A percentile compares a stretch with the other conserved stretches of the same genome.
These are phyloP conservation scores for Rhodamnia rubescens DNA, from an alignment of 345 rosid genomes.

Conservation along the genomic window DNA sequence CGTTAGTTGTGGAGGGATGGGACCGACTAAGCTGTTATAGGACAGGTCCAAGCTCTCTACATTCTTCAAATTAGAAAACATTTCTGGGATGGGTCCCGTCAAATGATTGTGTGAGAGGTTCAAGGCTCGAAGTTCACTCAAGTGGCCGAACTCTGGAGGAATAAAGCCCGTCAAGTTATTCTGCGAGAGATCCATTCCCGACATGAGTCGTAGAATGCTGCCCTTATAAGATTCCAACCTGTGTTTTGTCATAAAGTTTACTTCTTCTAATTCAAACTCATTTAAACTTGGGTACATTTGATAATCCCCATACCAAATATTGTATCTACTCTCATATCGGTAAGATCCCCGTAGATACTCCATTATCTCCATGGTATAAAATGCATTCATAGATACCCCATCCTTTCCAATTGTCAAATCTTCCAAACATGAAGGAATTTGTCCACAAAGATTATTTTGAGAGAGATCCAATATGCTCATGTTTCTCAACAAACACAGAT, in stretches of 20 bases:
- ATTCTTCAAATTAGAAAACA: not conserved
- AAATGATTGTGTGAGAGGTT: not conserved
- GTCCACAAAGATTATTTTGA: not conserved
- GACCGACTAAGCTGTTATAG: not conserved
- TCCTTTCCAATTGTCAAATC: not conserved
- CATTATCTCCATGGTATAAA: no score
- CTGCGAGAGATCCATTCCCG: not conserved
- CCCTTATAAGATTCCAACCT: not conserved
- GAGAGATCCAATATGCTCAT: not conserved
- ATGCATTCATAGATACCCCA: accelerated
- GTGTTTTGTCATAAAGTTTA: not conserved
- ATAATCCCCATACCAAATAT: accelerated
- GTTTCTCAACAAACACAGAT: not conserved
- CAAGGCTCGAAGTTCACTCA: not conserved
- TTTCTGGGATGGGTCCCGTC: not conserved
- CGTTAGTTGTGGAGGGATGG: not conserved
- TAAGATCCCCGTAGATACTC: no score
- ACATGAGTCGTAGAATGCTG: not conserved
- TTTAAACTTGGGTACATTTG: no score
- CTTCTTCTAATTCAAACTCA: not conserved
- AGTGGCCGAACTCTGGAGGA: not conserved
- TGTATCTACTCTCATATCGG: no score
- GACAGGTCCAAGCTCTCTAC: not conserved
- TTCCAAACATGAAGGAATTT: not conserved
- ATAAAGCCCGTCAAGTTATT: not conserved